Evolutionary conservation across 169 alveolate genomes (phyloP).

Genomic region (Prorocentrum cordatum): DNA sequence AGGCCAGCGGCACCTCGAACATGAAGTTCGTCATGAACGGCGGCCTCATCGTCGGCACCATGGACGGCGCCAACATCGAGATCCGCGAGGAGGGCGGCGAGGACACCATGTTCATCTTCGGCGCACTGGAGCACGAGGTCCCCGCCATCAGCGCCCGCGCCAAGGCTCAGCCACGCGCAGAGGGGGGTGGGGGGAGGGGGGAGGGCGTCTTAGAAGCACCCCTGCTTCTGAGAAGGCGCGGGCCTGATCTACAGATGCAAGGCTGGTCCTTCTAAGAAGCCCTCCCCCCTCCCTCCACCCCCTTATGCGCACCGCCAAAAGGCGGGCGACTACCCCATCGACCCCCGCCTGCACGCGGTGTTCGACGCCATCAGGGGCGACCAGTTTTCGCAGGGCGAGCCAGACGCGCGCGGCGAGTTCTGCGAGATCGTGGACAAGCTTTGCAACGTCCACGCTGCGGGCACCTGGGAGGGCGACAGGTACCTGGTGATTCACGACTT

Average conservation of each 20-base stretch:
- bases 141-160: too few relatives aligned
- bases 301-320: too few relatives aligned
- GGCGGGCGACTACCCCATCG: constrained; percentile 81
- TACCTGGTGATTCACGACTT: constrained; percentile 83
- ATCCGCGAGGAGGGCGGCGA: constrained; percentile 85
- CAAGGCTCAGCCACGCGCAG: too few relatives aligned
- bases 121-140: constrained; percentile 78
- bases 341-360: constrained; percentile 81
- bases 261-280: too few relatives aligned
- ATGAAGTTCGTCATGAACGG: constrained; percentile 95
- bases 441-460: constrained; percentile 77
- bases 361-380: constrained; percentile 78
- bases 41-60: constrained; percentile 84
- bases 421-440: constrained; percentile 72
- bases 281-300: neutral
- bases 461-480: constrained; percentile 78
- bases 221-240: too few relatives aligned
- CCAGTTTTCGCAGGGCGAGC: constrained; percentile 21
- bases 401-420: constrained; percentile 73
- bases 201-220: too few relatives aligned
- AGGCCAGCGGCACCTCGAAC: constrained; percentile 91
- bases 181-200: too few relatives aligned
- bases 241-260: too few relatives aligned
- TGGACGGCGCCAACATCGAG: constrained; percentile 95
- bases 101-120: constrained; percentile 89